Evolutionary conservation across 1,139 yeast species (phyloP), one percentile per base, ranked within the genome.

Genomic region (Eremothecium gossypii): DNA sequence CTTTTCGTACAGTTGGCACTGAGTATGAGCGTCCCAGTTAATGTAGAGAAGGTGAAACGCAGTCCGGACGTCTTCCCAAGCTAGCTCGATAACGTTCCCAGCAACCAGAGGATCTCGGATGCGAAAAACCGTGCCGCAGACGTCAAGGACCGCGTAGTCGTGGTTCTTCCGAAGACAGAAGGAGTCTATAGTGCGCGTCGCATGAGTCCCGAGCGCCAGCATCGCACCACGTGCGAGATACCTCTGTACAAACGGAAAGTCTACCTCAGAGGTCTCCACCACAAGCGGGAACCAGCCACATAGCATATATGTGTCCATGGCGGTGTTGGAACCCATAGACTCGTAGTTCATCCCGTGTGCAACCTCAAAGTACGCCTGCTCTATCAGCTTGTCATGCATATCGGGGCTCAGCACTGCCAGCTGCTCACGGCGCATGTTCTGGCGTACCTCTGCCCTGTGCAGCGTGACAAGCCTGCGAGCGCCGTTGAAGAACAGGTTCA

Each of bases 201-300:
- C 56, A 0, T 82, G 84, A 0, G 94, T 82, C 0, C 95, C 95
- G 1, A 83, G 49, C 2, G 91, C 86, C 26, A 84, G 46, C 37
- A 78, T 54, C 11, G 68, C 10, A 52, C 57, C 13, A 47, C 51
- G 40, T 49, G 52, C 43, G 67, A 53, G 40, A 58, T 53, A 12
- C 60, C 53, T 72, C 73, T 70, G 8, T 70, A 60, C 0, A 49
- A 48, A 10, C 52, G 58, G 33, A 65, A 61, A 36, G 54, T 53
- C 4, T 49, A 52, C 27, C 44, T 42, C 31, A 46, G 55, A 39
- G 23, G 60, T 53, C 6, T 67, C 52, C 1, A 73, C 51, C 31
- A 77, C 74, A 49, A 83, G 87, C 0, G 95, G 95, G 2, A 81
- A 58, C 82, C 85, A 86, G 0, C 89, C 87, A 3, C 78, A 69